Base-by-base conservation (phyloP, 2,329 filamentous ascomycete genomes). In the Aureobasidium uvarum region DNA sequence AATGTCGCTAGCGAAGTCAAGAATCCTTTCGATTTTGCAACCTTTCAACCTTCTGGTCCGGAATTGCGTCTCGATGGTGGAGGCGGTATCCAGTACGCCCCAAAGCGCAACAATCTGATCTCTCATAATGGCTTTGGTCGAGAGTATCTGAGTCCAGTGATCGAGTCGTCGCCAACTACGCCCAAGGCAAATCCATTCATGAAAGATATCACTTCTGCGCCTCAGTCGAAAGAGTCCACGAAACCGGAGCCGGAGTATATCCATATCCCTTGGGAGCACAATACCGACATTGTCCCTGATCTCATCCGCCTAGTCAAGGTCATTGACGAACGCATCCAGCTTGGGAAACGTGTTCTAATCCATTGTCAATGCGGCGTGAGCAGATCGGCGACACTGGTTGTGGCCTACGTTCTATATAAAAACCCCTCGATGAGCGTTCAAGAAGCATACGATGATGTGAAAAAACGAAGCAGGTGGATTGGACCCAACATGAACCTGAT, bases 401-500 rank as follows among this genome's bases (percentile, higher is more conserved):
- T 96, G 59, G 91, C 91, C 23, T 96, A 94, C 69, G 91, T 90
- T 50, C 79, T 96, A 66, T 95, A 90, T 76, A 89, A 89, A 73
- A 89, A 91, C 67, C 90, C 90, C 1, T 83, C 86, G 6, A 78
- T 92, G 71, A 91, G 84, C 70, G 90, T 94, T 62, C 92, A 94
- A 72, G 90, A 94, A 74, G 90, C 91, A 2, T 95, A 95, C 74
- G 87, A 92, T 73, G 84, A 87, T 2, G 90, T 91, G 2, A 92
- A 96, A 77, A 83, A 85, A 63, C 89, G 89, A 77, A 95, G 91
- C 76, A 86, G 84, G 72, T 96, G 91, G 91, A 94, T 96, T 71
- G 92, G 91, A 66, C 91, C 91, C 0, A 96, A 96, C 76, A 96
- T 96, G 91, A 91, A 91, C 70, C 81, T 96, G 70, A 92, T 96